Evolutionary conservation across 2,329 filamentous ascomycete genomes (phyloP).

Genomic region (Colletotrichum cereale): DNA sequence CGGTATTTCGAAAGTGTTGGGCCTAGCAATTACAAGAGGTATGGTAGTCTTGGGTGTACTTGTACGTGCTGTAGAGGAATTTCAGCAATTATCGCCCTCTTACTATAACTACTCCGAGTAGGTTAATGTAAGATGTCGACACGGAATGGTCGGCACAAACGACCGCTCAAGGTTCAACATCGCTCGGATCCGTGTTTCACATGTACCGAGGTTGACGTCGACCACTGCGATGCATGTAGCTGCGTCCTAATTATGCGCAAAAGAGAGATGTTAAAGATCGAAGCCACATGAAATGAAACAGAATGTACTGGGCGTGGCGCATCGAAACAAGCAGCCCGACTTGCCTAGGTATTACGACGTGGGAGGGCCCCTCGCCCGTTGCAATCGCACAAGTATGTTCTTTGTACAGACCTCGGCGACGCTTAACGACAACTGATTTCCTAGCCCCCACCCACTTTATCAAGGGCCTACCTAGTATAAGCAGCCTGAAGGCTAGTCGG

Average conservation of each 20-base stretch:
- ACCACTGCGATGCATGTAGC: neutral
- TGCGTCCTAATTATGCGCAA: neutral
- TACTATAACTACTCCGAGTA: neutral
- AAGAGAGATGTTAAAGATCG: neutral
- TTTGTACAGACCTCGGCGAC: too few species aligned
- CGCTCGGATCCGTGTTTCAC: conserved; percentile 19
- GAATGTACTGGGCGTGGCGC: neutral
- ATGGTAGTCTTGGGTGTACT: neutral
- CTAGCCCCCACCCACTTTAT: too few species aligned
- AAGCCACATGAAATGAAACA: neutral
- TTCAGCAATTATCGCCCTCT: neutral
- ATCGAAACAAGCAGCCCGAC: neutral
- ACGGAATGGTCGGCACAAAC: neutral
- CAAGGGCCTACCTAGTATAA: too few species aligned
- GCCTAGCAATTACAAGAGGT: neutral
- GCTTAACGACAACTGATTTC: too few species aligned
- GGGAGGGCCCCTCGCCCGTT: too few species aligned
- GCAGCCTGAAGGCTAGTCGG: too few species aligned
- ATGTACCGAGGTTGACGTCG: neutral
- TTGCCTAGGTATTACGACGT: neutral
- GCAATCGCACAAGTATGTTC: too few species aligned
- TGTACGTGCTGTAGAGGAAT: neutral
- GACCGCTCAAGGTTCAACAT: neutral
- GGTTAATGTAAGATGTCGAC: neutral
- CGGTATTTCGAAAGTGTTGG: neutral